These are phyloP conservation scores for Nigrospora sphaerica DNA, from an alignment of 2,329 filamentous ascomycete genomes.

Conservation along the genomic window DNA sequence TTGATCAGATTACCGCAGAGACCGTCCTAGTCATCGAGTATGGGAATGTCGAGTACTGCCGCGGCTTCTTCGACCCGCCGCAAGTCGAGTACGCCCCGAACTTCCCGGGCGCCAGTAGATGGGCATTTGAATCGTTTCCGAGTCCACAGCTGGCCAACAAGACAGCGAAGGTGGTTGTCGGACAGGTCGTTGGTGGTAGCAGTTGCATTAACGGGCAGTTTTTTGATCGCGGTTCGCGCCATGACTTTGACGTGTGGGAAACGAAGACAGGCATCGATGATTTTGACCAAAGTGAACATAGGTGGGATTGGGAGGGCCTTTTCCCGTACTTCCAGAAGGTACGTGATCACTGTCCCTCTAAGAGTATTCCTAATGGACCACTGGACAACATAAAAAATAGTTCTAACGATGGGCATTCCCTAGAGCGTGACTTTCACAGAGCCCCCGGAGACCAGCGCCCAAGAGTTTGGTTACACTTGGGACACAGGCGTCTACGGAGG, in stretches of 20 bases:
- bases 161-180: slow-evolving; percentile 19
- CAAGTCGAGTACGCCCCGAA: neutral
- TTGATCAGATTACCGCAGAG: slow-evolving; percentile 2
- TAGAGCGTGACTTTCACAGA: slow-evolving; percentile 24
- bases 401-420: neutral
- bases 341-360: neutral
- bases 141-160: slow-evolving; percentile 14
- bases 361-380: neutral
- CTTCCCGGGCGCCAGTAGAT: neutral
- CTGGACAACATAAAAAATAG: neutral
- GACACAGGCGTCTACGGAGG: slow-evolving; percentile 23
- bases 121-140: neutral
- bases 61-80: slow-evolving; percentile 3
- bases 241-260: slow-evolving; percentile 29
- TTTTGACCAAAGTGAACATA: neutral
- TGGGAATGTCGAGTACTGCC: slow-evolving; percentile 1
- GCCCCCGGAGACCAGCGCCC: slow-evolving; percentile 14
- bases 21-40: slow-evolving; percentile 11
- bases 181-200: slow-evolving; percentile 27
- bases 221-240: slow-evolving; percentile 28
- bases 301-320: slow-evolving; percentile 28
- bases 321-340: slow-evolving; percentile 29
- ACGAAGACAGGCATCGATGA: slow-evolving; percentile 14
- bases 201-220: slow-evolving; percentile 30
- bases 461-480: slow-evolving; percentile 23